Evolutionary conservation across 352 stramenopile species (phyloP), one percentile per base, ranked within the genome.

Genomic region (Pythium angustatum): DNA sequence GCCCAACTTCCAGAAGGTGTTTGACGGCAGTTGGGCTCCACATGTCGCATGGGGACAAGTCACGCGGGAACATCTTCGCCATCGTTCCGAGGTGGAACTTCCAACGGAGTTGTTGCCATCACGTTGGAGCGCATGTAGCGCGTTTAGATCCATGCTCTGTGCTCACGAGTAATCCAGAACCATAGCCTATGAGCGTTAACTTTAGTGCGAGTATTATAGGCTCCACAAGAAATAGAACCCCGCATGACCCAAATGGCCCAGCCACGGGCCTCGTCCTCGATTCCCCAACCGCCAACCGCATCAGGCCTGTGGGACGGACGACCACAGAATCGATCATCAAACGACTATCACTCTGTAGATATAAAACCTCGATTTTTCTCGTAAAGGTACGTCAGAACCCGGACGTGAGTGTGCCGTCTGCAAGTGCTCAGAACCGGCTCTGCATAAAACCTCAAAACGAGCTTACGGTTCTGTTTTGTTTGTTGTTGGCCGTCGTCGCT

Each of bases 251-350:
- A n/a, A n/a, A n/a, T n/a, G n/a, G n/a, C n/a, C n/a, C n/a, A n/a
- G n/a, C n/a, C n/a, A n/a, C n/a, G n/a, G n/a, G n/a, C n/a, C 38
- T 60, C 22, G 50, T 34, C 38, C 59, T 49, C 28, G 21, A 27
- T 48, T n/a, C 38, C 49, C 48, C 36, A 66, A 58, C 58, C 48
- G 38, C 58, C 14, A 5, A 21, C 44, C 28, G 21, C 28, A 33
- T 60, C 49, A 66, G 60, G 27, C 36, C 41, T 24, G 44, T 62
- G 51, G 51, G 60, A 68, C 51, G 60, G 60, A 41, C 60, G 34
- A 62, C 61, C 62, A 64, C 55, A 58, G 54, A 69, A 21, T 69
- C 44, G 52, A 68, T 68, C 60, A 69, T 55, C 54, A 56, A 69
- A 45, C 17, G 54, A 69, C 62, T 22, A 61, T 60, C 62, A 69